Evolutionary conservation across 106 monocot genomes (phyloP).

Genomic region (Alisma plantagoaquatica): DNA sequence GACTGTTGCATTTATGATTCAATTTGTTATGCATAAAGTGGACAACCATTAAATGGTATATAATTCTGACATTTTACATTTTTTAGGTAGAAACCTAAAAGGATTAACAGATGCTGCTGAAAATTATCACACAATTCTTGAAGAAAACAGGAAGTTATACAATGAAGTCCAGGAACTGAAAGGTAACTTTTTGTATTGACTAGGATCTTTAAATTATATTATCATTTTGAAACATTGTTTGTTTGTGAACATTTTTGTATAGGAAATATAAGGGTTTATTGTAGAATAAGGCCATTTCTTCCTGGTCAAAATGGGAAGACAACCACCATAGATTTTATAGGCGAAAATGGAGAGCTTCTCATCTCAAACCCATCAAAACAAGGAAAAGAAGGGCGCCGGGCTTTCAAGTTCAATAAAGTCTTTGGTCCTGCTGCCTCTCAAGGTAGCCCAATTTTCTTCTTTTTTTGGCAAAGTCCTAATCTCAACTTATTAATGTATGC

Average conservation of each 20-base stretch:
- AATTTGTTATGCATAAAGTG: neutral
- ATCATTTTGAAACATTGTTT: neutral
- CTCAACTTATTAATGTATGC: conserved; percentile 2
- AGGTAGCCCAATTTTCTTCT: conserved; percentile 65
- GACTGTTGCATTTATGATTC: neutral
- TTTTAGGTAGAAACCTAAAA: conserved; percentile 57
- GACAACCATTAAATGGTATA: neutral
- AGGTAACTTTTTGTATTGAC: conserved; percentile 34
- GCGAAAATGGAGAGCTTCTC: conserved; percentile 79
- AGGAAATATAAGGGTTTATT: conserved; percentile 98
- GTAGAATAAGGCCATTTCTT: conserved; percentile 91
- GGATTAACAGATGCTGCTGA: conserved; percentile 80
- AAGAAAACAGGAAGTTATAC: conserved; percentile 72
- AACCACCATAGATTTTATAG: conserved; percentile 62
- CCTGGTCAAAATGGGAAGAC: conserved; percentile 57
- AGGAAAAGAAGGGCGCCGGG: conserved; percentile 76
- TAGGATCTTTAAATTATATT: neutral
- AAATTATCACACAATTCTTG: conserved; percentile 77
- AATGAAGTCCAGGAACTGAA: conserved; percentile 95
- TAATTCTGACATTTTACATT: no score
- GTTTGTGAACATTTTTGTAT: conserved; percentile 1
- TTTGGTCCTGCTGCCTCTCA: conserved; percentile 64
- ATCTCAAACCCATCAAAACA: conserved; percentile 72
- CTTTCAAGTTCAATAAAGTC: conserved; percentile 95
- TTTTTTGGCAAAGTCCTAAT: neutral